phyloP scores from a whole-genome alignment of 2,329 filamentous ascomycete species.

The Catunica adiposa region DNA sequence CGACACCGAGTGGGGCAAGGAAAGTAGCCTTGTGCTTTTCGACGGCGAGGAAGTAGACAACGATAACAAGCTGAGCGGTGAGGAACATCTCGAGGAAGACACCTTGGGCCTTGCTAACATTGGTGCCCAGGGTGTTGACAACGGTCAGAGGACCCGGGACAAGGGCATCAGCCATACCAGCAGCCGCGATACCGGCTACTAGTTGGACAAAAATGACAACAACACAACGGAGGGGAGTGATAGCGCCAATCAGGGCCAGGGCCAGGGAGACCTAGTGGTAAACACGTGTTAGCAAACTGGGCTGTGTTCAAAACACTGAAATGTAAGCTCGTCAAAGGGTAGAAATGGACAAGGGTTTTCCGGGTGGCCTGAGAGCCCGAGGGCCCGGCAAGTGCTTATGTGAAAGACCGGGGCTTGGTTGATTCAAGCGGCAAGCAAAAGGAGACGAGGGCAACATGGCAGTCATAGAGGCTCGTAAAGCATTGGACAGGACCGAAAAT shows the following conservation, averaged over 20 bases:
- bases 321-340: neutral
- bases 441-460: constrained; percentile 5
- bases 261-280: constrained; percentile 34
- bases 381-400: neutral
- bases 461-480: neutral
- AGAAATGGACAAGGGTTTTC: neutral
- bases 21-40: constrained; percentile 61
- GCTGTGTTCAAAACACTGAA: constrained; percentile 3
- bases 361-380: neutral
- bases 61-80: constrained; percentile 45
- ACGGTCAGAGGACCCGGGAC: constrained; percentile 41
- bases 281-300: neutral
- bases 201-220: constrained; percentile 41
- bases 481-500: neutral
- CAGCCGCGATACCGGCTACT: constrained; percentile 40
- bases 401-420: neutral
- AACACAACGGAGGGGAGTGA: constrained; percentile 34
- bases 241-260: constrained; percentile 40
- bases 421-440: constrained; percentile 6
- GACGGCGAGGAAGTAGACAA: constrained; percentile 52
- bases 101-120: constrained; percentile 37
- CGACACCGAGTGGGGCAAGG: constrained; percentile 56
- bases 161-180: constrained; percentile 38
- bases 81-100: constrained; percentile 53
- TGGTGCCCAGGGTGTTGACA: constrained; percentile 36